phyloP scores from a whole-genome alignment of 2,329 filamentous ascomycete species.

The Aphanocladium album region DNA sequence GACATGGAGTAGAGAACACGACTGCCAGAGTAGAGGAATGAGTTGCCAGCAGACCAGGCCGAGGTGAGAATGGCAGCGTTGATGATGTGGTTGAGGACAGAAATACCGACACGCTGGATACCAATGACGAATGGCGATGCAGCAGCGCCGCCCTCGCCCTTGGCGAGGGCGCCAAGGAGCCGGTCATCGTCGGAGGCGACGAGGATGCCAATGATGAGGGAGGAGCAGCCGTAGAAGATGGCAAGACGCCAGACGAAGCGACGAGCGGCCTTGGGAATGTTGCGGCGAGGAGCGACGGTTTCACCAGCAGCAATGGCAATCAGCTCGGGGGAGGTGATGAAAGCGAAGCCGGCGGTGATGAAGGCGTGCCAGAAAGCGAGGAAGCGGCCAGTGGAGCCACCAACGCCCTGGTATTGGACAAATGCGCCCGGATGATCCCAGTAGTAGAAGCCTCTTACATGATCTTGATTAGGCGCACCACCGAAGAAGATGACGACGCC shows the following conservation, averaged over 20 bases:
- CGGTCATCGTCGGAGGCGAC: conserved; percentile 60
- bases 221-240: conserved; percentile 59
- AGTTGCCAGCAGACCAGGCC: conserved; percentile 58
- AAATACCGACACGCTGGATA: conserved; percentile 61
- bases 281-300: conserved; percentile 57
- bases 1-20: conserved; percentile 67
- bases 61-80: conserved; percentile 64
- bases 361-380: conserved; percentile 53
- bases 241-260: conserved; percentile 59
- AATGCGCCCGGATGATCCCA: conserved; percentile 54
- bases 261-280: conserved; percentile 60
- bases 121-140: conserved; percentile 62
- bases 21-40: conserved; percentile 61
- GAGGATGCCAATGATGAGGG: conserved; percentile 56
- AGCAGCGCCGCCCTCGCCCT: conserved; percentile 35
- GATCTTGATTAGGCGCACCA: conserved; percentile 45
- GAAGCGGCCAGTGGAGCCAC: conserved; percentile 47
- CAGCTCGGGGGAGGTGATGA: conserved; percentile 59
- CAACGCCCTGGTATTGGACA: conserved; percentile 39
- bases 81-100: conserved; percentile 59
- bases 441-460: conserved; percentile 40
- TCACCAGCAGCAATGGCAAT: conserved; percentile 61
- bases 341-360: conserved; percentile 55
- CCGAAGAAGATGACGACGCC: conserved; percentile 53
- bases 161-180: conserved; percentile 53